A percentile compares a stretch with the other conserved stretches of the same genome.
Evolutionary conservation across 805 yeast genomes (phyloP).

Genomic region (Pichia thaimueangensis): DNA sequence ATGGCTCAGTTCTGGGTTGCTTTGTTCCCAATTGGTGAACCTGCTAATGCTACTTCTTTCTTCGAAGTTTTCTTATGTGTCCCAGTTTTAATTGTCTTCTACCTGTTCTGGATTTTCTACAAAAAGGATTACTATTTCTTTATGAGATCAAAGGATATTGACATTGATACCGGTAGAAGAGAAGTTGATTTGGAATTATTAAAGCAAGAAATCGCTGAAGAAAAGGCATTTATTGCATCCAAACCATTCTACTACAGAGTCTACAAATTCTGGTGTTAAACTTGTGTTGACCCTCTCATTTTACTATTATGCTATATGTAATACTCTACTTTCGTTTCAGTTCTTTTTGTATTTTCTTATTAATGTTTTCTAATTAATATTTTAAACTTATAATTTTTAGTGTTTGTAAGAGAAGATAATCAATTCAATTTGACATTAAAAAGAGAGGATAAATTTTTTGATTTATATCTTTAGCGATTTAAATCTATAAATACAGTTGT

Average conservation of each 20-base stretch:
- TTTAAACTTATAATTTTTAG: no score
- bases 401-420: no score
- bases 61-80: slow-evolving; percentile 58
- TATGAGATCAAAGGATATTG: slow-evolving; percentile 42
- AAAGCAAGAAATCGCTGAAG: slow-evolving; percentile 49
- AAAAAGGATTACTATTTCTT: slow-evolving; percentile 40
- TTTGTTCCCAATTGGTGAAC: slow-evolving; percentile 53
- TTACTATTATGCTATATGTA: no score
- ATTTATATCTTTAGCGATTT: no score
- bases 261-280: slow-evolving; percentile 53
- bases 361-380: no score
- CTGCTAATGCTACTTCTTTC: slow-evolving; percentile 47
- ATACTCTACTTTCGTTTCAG: no score
- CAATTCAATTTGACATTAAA: no score
- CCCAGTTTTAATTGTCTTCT: slow-evolving; percentile 53
- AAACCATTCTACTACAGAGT: slow-evolving; percentile 41
- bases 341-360: not conserved
- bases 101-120: slow-evolving; percentile 27
- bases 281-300: no score
- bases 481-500: no score
- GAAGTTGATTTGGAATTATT: slow-evolving; percentile 49
- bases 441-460: no score
- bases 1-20: slow-evolving; percentile 79
- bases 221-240: slow-evolving; percentile 39
- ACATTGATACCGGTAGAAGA: slow-evolving; percentile 57